A percentile compares a stretch with the other conserved stretches of the same genome.
Conservation (phyloP, 345 rosid genomes). For the Balakata baccata region DNA sequence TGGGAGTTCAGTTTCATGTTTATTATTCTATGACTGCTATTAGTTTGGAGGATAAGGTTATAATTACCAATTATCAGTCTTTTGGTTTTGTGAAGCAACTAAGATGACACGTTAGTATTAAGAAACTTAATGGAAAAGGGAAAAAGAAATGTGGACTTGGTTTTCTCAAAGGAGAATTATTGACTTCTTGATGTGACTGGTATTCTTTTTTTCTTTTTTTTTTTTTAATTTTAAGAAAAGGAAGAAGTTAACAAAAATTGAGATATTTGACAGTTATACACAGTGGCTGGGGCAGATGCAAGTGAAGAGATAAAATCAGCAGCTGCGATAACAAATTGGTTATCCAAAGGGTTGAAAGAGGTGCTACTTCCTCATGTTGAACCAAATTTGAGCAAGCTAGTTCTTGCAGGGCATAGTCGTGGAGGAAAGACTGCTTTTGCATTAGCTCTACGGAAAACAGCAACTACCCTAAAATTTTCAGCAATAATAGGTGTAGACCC, state of each 20-base stretch:
- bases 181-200: neutral
- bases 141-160: neutral
- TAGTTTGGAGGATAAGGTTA: neutral
- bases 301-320: conserved; percentile 59
- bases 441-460: conserved; percentile 44
- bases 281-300: conserved; percentile 65
- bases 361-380: conserved; percentile 50
- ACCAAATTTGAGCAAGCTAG: conserved; percentile 56
- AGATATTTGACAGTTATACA: conserved; percentile 44
- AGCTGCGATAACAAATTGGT: conserved; percentile 58
- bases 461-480: conserved; percentile 43
- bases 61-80: neutral
- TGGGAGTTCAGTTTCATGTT: neutral
- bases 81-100: neutral
- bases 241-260: neutral
- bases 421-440: conserved; percentile 89
- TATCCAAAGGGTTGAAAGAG: conserved; percentile 38
- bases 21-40: neutral
- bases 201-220: too few relatives aligned
- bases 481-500: conserved; percentile 84
- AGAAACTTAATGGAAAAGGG: neutral
- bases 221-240: too few relatives aligned
- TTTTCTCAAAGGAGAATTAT: neutral
- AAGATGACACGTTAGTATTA: neutral
- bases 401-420: conserved; percentile 79